These are phyloP conservation scores for Paraphaeosphaeria minitans DNA, from an alignment of 2,329 filamentous ascomycete species.

Conservation along the genomic window DNA sequence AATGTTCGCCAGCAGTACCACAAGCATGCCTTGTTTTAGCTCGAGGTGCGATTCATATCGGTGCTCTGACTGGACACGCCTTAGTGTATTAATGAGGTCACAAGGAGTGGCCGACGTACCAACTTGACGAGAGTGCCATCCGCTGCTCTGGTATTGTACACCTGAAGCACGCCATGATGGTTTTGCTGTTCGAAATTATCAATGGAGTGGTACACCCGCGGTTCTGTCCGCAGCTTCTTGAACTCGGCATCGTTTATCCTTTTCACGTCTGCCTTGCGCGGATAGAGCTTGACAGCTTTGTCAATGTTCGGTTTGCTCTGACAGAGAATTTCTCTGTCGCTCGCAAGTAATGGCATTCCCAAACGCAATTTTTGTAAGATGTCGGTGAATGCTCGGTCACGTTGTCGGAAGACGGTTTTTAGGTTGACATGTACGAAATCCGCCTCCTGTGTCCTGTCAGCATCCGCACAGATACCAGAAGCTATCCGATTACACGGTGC, in stretches of 20 bases:
- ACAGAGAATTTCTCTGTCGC: conserved; percentile 52
- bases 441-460: conserved; percentile 41
- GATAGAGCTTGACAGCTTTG: conserved; percentile 54
- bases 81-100: background rate
- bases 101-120: conserved; percentile 1
- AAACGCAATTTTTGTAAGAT: conserved; percentile 62
- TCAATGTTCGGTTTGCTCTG: conserved; percentile 51
- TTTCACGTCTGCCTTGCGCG: conserved; percentile 45
- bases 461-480: background rate
- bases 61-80: conserved; percentile 47
- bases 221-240: conserved; percentile 29
- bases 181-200: conserved; percentile 52
- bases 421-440: conserved; percentile 61
- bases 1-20: conserved; percentile 60
- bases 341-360: conserved; percentile 47
- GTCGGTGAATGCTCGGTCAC: conserved; percentile 58
- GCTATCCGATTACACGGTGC: background rate
- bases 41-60: conserved; percentile 52
- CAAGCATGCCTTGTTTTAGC: conserved; percentile 58
- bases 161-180: conserved; percentile 26
- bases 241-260: conserved; percentile 43
- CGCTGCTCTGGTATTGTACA: conserved; percentile 16
- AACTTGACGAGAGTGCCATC: conserved; percentile 28
- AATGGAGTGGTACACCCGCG: conserved; percentile 35
- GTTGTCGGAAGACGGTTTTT: conserved; percentile 62